Evolutionary conservation across 768 basidiomycete species (phyloP).

Genomic region (Ramaria rubella): DNA sequence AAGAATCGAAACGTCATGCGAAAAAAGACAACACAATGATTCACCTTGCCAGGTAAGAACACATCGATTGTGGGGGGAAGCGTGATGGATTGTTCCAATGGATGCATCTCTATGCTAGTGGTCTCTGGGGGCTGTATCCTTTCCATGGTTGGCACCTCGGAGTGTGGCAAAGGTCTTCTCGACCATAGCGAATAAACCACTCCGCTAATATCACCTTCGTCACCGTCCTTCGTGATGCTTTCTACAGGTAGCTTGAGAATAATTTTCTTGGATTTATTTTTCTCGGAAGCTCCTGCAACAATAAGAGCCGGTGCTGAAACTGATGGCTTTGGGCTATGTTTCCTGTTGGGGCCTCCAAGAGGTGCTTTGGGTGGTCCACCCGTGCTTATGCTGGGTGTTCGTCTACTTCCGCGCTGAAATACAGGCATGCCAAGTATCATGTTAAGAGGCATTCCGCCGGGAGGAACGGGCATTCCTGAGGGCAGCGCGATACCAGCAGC

Average conservation of each 20-base stretch:
- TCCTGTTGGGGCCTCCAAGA: slow-evolving; percentile 72
- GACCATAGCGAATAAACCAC: slow-evolving; percentile 48
- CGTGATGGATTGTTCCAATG: slow-evolving; percentile 55
- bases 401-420: slow-evolving; percentile 41
- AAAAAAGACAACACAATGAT: slow-evolving; percentile 7
- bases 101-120: slow-evolving; percentile 48
- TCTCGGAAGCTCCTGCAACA: slow-evolving; percentile 17
- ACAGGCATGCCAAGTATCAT: slow-evolving; percentile 37
- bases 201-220: slow-evolving; percentile 28
- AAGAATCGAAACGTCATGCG: slow-evolving; percentile 13
- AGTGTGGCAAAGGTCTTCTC: slow-evolving; percentile 43
- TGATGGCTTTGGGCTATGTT: slow-evolving; percentile 57
- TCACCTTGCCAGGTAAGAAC: slow-evolving; percentile 75
- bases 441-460: slow-evolving; percentile 39
- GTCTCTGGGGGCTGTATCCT: slow-evolving; percentile 27
- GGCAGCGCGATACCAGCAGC: slow-evolving; percentile 54
- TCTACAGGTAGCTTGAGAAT: slow-evolving; percentile 71
- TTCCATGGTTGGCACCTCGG: slow-evolving; percentile 28
- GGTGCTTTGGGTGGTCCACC: slow-evolving; percentile 88
- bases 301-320: slow-evolving; percentile 15
- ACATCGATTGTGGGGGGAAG: slow-evolving; percentile 71
- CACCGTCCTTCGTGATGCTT: slow-evolving; percentile 29
- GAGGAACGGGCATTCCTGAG: slow-evolving; percentile 50
- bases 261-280: slow-evolving; percentile 55
- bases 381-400: slow-evolving; percentile 60